These are phyloP conservation scores for Phytophthora colocasiae DNA, from an alignment of 352 stramenopile genomes.

Conservation along the genomic window DNA sequence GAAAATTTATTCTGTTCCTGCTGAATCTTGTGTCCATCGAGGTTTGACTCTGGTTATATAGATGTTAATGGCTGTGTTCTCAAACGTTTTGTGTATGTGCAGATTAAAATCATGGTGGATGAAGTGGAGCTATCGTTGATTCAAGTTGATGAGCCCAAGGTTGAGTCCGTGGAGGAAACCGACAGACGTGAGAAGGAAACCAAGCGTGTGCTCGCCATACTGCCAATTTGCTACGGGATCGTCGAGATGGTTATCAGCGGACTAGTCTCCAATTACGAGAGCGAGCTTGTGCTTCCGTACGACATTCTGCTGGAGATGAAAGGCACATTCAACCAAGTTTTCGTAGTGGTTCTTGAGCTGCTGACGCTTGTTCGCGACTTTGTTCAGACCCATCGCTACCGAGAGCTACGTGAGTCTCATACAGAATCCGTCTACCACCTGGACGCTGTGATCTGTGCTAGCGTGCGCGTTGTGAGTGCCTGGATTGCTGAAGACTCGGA, in stretches of 20 bases:
- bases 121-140: conserved; percentile 79
- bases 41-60: conserved; percentile 36
- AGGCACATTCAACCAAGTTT: conserved; percentile 69
- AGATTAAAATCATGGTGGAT: conserved; percentile 90
- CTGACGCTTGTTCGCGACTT: conserved; percentile 73
- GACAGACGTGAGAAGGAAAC: conserved; percentile 61
- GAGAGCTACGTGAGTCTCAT: conserved; percentile 46
- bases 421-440: conserved; percentile 54
- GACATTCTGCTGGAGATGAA: conserved; percentile 82
- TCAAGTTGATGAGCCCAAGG: conserved; percentile 64
- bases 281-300: conserved; percentile 60
- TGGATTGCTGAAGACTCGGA: conserved; percentile 90
- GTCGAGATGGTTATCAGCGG: conserved; percentile 75
- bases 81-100: background rate
- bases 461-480: conserved; percentile 74
- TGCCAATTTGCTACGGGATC: conserved; percentile 83
- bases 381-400: conserved; percentile 76
- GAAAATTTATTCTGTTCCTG: conserved; percentile 80
- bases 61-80: conserved; percentile 3
- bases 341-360: conserved; percentile 76
- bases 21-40: conserved; percentile 85
- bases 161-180: conserved; percentile 54
- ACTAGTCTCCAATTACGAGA: conserved; percentile 61
- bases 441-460: conserved; percentile 81
- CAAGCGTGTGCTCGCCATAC: conserved; percentile 56